phyloP scores from a whole-genome alignment of 2,329 filamentous ascomycete genomes.

The Trichoderma simmonsii region DNA sequence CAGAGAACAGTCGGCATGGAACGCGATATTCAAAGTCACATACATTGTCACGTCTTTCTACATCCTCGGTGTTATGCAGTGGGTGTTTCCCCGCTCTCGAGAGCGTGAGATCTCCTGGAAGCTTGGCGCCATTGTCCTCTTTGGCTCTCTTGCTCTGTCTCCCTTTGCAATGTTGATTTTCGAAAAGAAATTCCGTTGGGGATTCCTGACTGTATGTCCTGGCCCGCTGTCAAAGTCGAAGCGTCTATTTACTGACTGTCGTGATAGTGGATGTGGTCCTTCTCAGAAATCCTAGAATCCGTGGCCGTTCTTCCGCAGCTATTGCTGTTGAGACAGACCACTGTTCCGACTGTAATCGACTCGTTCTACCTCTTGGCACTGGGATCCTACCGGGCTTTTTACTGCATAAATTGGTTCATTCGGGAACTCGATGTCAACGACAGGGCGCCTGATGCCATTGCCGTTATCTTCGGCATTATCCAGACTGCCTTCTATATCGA shows the following conservation, averaged over 20 bases:
- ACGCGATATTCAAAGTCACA: slow-evolving; percentile 82
- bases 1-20: slow-evolving; percentile 56
- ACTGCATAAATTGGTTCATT: slow-evolving; percentile 87
- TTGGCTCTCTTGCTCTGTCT: slow-evolving; percentile 62
- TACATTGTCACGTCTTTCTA: slow-evolving; percentile 84
- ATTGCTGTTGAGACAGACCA: slow-evolving; percentile 88
- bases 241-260: background rate
- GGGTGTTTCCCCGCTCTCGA: slow-evolving; percentile 78
- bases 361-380: slow-evolving; percentile 91
- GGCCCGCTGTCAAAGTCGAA: slow-evolving; percentile 23
- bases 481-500: slow-evolving; percentile 90
- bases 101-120: slow-evolving; percentile 95
- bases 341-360: slow-evolving; percentile 90
- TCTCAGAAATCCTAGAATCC: slow-evolving; percentile 89
- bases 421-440: slow-evolving; percentile 60
- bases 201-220: slow-evolving; percentile 46
- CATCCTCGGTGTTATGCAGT: slow-evolving; percentile 84
- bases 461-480: slow-evolving; percentile 80
- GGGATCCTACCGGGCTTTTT: slow-evolving; percentile 82
- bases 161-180: slow-evolving; percentile 73
- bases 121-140: slow-evolving; percentile 68
- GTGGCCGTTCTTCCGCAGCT: slow-evolving; percentile 89
- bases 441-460: slow-evolving; percentile 63
- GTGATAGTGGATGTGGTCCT: slow-evolving; percentile 72
- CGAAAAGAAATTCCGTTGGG: slow-evolving; percentile 41